Percentiles rank a stretch among this genome's conserved stretches.
phyloP scores from a whole-genome alignment of 371 early-diverging fungal species.

The Zychaea mexicana region DNA sequence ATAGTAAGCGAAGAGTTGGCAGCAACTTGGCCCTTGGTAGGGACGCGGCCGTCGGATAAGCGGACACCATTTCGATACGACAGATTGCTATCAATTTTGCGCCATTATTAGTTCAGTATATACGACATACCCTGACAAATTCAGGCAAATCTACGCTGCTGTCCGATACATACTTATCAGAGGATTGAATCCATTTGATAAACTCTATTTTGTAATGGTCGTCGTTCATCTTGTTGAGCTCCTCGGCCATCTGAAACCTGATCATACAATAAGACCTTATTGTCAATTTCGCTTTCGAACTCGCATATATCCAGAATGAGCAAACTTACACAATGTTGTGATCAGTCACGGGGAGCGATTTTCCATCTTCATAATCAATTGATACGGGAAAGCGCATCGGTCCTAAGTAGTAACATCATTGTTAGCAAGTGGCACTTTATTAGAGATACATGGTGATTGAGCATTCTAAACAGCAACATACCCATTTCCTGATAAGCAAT shows the following conservation, averaged over 20 bases:
- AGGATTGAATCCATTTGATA: slow-evolving; percentile 31
- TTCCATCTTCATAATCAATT: slow-evolving; percentile 21
- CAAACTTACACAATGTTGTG: slow-evolving; percentile 28
- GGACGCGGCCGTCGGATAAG: slow-evolving; percentile 30
- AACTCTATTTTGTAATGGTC: slow-evolving; percentile 32
- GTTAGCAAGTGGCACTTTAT: background rate
- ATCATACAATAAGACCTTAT: no score
- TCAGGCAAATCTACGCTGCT: no score
- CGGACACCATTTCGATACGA: slow-evolving; percentile 26
- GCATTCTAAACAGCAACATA: no score
- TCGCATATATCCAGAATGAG: no score
- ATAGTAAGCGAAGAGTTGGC: slow-evolving; percentile 14
- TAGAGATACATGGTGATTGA: no score
- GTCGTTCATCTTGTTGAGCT: slow-evolving; percentile 25
- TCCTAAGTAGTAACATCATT: background rate
- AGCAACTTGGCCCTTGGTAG: slow-evolving; percentile 26
- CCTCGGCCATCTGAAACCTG: no score
- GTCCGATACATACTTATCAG: slow-evolving; percentile 27
- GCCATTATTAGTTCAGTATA: background rate
- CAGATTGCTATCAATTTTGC: slow-evolving; percentile 15
- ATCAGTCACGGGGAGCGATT: slow-evolving; percentile 31
- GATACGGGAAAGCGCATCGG: slow-evolving; percentile 33
- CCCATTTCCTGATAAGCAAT: slow-evolving; percentile 37
- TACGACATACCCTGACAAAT: background rate
- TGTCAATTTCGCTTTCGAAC: no score